Conservation (phyloP, 78 protist genomes). For the Dictyostelium purpureum region DNA sequence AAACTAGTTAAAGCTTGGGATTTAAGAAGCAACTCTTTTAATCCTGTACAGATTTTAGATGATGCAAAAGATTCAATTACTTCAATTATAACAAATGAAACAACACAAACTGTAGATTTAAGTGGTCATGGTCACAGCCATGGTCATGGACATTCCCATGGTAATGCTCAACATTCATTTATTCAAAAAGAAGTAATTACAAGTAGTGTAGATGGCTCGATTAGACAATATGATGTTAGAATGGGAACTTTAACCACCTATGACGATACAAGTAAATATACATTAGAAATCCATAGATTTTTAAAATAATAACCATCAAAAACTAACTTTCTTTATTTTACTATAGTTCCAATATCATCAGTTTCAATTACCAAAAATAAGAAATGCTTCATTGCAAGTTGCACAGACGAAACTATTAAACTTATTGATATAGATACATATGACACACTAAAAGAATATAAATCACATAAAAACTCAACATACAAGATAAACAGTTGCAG, state of each 20-base stretch:
- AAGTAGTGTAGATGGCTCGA: conserved; percentile 81
- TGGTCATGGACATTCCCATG: background rate
- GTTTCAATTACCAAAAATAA: conserved; percentile 69
- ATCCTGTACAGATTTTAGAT: conserved; percentile 62
- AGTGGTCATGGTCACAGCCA: background rate
- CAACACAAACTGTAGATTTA: background rate
- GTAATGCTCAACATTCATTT: background rate
- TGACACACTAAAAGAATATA: conserved; percentile 45
- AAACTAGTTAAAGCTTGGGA: conserved; percentile 75
- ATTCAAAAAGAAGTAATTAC: conserved; percentile 39
- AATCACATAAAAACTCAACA: conserved; percentile 30
- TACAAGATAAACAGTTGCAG: conserved; percentile 58
- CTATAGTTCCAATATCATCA: conserved; percentile 53
- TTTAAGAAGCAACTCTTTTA: conserved; percentile 15
- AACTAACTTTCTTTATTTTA: background rate
- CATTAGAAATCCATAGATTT: background rate
- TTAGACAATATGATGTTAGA: conserved; percentile 72
- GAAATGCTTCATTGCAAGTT: conserved; percentile 69
- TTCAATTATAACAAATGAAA: conserved; percentile 20
- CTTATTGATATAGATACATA: conserved; percentile 72
- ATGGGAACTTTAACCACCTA: conserved; percentile 45
- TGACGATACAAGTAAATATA: conserved; percentile 47
- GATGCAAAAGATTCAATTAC: conserved; percentile 75
- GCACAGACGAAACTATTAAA: conserved; percentile 14
- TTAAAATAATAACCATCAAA: background rate